These are phyloP conservation scores for Arachis hypogaea DNA, from an alignment of 306 rosid species.

Conservation along the genomic window DNA sequence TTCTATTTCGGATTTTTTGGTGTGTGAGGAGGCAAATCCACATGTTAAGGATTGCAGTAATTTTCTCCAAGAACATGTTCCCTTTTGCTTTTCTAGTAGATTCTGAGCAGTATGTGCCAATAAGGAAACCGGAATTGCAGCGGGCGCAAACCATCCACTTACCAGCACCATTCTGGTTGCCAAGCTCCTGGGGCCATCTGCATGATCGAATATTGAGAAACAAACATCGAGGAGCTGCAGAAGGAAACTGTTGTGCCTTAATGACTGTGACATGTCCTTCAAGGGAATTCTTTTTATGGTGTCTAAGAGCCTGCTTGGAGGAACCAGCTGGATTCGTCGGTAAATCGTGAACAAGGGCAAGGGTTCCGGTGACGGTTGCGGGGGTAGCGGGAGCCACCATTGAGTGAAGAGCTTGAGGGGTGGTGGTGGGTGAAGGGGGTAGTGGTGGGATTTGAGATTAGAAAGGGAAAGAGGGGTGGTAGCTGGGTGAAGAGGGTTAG, in stretches of 20 bases:
- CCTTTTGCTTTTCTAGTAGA: constrained; percentile 59
- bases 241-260: constrained; percentile 70
- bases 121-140: constrained; percentile 67
- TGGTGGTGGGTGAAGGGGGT: too few species aligned
- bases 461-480: too few species aligned
- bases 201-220: constrained; percentile 89
- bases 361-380: too few species aligned
- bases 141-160: constrained; percentile 90
- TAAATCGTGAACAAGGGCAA: too few species aligned
- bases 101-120: constrained; percentile 75
- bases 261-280: constrained; percentile 65
- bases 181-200: constrained; percentile 83
- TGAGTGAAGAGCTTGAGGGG: too few species aligned
- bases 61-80: constrained; percentile 57
- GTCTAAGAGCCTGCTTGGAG: constrained; percentile 86
- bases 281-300: constrained; percentile 85
- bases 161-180: constrained; percentile 85
- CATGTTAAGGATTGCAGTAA: constrained; percentile 61
- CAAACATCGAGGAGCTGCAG: constrained; percentile 85
- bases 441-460: too few species aligned
- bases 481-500: too few species aligned
- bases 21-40: constrained; percentile 63
- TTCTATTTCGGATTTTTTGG: constrained; percentile 74
- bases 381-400: too few species aligned
- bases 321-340: too few species aligned